A percentile compares a stretch with the other conserved stretches of the same genome.
phyloP scores from a whole-genome alignment of 2,329 filamentous ascomycete genomes.

The Aspergillus tamarii region DNA sequence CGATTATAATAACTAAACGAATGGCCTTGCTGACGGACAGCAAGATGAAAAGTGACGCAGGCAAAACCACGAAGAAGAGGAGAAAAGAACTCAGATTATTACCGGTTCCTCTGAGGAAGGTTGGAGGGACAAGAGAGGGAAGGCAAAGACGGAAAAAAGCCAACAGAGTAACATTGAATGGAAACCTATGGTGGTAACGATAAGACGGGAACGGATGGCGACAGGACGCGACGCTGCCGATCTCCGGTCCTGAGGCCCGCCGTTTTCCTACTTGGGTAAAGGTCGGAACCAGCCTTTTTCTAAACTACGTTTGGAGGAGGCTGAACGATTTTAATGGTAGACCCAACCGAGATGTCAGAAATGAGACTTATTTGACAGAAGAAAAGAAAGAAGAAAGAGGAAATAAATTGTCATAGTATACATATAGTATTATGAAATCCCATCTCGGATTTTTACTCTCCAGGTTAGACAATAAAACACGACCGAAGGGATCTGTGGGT shows the following conservation, averaged over 20 bases:
- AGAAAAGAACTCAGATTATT: slow-evolving; percentile 5
- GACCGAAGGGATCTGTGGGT: neutral
- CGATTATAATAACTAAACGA: slow-evolving; percentile 15
- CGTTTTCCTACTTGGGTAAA: neutral
- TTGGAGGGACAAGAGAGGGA: neutral
- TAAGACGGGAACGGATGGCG: slow-evolving; percentile 27
- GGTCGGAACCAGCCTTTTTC: neutral
- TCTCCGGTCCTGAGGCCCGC: slow-evolving; percentile 5
- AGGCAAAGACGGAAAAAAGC: slow-evolving; percentile 10
- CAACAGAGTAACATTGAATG: slow-evolving; percentile 8
- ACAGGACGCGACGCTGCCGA: slow-evolving; percentile 24
- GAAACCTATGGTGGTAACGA: slow-evolving; percentile 11
- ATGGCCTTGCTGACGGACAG: slow-evolving; percentile 17
- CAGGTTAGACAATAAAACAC: neutral
- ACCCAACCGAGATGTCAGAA: too few relatives aligned
- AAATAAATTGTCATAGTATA: too few relatives aligned
- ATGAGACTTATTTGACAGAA: too few relatives aligned
- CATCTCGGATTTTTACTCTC: neutral
- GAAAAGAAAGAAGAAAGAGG: too few relatives aligned
- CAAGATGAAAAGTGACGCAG: slow-evolving; percentile 16
- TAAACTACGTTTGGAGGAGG: neutral
- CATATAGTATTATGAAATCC: too few relatives aligned
- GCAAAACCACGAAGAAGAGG: slow-evolving; percentile 3
- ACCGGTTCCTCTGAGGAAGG: neutral
- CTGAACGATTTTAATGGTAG: neutral